A percentile compares a stretch with the other conserved stretches of the same genome.
Conservation (phyloP, 2,329 filamentous ascomycete genomes). For the Nemania sp. region DNA sequence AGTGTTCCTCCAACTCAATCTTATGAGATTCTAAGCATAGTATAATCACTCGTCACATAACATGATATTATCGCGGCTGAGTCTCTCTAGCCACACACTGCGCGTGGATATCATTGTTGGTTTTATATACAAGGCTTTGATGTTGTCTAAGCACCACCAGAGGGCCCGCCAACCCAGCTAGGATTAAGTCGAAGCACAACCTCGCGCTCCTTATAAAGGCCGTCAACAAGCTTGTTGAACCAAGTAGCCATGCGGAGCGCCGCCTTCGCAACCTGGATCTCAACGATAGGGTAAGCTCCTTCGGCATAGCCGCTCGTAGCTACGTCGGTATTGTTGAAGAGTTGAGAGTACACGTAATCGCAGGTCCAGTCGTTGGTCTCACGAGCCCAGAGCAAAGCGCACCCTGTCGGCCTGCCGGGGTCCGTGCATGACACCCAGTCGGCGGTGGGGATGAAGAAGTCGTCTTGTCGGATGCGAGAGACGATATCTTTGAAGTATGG, state of each 20-base stretch:
- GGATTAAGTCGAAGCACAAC: conserved; percentile 23
- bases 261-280: conserved; percentile 29
- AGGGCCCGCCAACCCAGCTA: conserved; percentile 26
- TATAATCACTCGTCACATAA: no score
- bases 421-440: conserved; percentile 28
- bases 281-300: conserved; percentile 27
- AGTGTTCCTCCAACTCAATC: no score
- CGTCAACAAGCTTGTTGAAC: conserved; percentile 27
- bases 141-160: conserved; percentile 8
- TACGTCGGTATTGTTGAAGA: conserved; percentile 30
- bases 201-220: conserved; percentile 27
- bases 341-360: conserved; percentile 30
- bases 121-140: no score
- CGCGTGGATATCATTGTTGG: no score
- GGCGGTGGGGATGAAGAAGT: conserved; percentile 22
- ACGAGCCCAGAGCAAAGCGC: conserved; percentile 26
- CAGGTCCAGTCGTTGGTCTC: conserved; percentile 32
- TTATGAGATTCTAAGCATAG: no score
- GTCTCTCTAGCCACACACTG: no score
- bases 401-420: conserved; percentile 18
- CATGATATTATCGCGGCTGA: no score
- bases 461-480: conserved; percentile 22
- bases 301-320: conserved; percentile 29
- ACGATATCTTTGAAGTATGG: conserved; percentile 28
- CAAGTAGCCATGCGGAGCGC: conserved; percentile 30